Evolutionary conservation across 2,329 filamentous ascomycete species (phyloP).

Genomic region (Pyricularia pennisetigena): DNA sequence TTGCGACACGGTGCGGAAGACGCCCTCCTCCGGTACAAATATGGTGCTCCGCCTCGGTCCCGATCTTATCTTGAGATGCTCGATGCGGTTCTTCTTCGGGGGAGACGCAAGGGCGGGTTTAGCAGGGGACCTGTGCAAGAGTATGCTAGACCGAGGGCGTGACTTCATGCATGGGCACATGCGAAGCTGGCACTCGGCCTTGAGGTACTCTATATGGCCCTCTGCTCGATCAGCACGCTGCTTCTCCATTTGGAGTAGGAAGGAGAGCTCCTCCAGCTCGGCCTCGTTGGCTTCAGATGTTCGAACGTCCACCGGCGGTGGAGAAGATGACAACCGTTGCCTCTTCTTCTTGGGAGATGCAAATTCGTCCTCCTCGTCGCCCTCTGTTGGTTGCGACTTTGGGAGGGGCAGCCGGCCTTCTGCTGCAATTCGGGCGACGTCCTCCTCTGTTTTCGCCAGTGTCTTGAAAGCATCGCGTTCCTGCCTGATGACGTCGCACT

Average conservation of each 20-base stretch:
- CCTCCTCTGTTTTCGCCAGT: constrained; percentile 61
- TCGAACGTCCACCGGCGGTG: constrained; percentile 37
- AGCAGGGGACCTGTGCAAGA: constrained; percentile 23
- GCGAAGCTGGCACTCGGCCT: constrained; percentile 61
- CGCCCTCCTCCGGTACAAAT: constrained; percentile 52
- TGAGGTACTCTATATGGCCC: constrained; percentile 66
- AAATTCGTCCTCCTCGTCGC: constrained; percentile 50
- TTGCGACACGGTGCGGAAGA: constrained; percentile 51
- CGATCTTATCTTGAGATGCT: constrained; percentile 21
- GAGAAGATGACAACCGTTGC: constrained; percentile 29
- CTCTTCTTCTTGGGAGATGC: constrained; percentile 45
- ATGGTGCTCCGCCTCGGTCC: constrained; percentile 40
- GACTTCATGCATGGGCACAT: constrained; percentile 51
- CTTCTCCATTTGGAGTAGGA: constrained; percentile 45
- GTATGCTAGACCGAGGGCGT: constrained; percentile 20
- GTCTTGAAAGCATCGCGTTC: constrained; percentile 68
- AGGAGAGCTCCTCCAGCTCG: constrained; percentile 47
- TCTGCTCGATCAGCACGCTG: constrained; percentile 58
- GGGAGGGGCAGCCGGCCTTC: constrained; percentile 62
- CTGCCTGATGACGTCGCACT: constrained; percentile 55
- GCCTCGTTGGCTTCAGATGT: constrained; percentile 45
- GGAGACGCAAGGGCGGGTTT: constrained; percentile 18
- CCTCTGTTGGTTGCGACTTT: constrained; percentile 23
- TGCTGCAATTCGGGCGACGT: constrained; percentile 58
- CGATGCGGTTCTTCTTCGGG: constrained; percentile 25